Conservation (phyloP, 2,329 filamentous ascomycete genomes). For the Alternaria brassicicola region DNA sequence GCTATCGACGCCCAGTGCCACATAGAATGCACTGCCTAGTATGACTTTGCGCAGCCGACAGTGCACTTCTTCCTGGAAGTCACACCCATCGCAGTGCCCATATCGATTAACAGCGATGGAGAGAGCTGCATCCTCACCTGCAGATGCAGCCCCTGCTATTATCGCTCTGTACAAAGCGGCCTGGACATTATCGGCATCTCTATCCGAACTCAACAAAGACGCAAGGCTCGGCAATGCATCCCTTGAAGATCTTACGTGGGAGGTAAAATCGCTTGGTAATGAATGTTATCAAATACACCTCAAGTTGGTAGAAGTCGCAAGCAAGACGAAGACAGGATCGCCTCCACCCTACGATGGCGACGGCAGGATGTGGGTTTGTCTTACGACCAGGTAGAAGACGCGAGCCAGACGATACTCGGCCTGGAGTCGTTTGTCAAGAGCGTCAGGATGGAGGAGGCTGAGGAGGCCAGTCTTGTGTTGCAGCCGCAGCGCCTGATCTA, state of each 20-base stretch:
- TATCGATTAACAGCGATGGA: conserved; percentile 9
- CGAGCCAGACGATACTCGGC: conserved; percentile 17
- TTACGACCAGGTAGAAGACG: conserved; percentile 20
- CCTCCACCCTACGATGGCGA: conserved; percentile 11
- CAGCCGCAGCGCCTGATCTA: conserved; percentile 15
- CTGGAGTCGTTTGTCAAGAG: conserved; percentile 20
- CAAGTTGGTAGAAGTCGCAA: conserved; percentile 19
- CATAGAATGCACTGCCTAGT: background rate
- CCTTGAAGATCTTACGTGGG: conserved; percentile 15
- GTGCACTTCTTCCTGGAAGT: background rate
- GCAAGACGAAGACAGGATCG: conserved; percentile 2
- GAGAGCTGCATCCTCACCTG: conserved; percentile 2
- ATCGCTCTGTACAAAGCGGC: conserved; percentile 23
- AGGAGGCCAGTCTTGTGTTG: conserved; percentile 6
- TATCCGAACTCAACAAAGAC: conserved; percentile 22
- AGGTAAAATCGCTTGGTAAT: conserved; percentile 26
- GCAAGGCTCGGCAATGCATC: conserved; percentile 11
- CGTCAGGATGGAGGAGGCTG: background rate
- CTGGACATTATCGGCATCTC: conserved; percentile 24
- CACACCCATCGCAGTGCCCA: background rate
- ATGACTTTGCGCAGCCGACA: background rate
- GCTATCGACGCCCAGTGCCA: background rate
- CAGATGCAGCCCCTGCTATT: conserved; percentile 15
- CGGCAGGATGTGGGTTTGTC: conserved; percentile 21
- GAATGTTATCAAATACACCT: conserved; percentile 30